Evolutionary conservation across 306 rosid species (phyloP), one percentile per base, ranked within the genome.

Genomic region (Lathyrus sativus): DNA sequence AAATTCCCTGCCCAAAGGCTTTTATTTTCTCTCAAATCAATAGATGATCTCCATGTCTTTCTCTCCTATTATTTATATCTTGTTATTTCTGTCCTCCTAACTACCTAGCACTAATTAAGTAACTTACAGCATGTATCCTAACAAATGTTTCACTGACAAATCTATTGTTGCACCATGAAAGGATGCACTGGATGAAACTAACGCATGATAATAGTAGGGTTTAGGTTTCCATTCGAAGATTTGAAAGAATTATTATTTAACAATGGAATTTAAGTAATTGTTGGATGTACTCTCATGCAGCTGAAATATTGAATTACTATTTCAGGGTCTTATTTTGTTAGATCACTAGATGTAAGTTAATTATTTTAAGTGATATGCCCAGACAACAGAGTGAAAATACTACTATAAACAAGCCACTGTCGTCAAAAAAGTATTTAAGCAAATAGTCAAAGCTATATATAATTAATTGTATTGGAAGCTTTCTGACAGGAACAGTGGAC

Each of bases 151-250:
- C 4, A 7, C 56, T 46, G 45, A 42, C 31, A 39, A 63, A 44
- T 61, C 35, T 55, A 48, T 60, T 62, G 51, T 63, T 58, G 67
- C 59, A 48, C 5, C 63, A 63, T 68, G 44, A 28, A 63, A 29
- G 58, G 50, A 74, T 38, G 51, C 46, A 56, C 24, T 56, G 7
- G 62, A 56, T 76, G 37, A 35, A 56, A 62, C 13, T 55, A 62
- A 56, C 19, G 8, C 6, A 6, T 26, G 29, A 63, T 69, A 48
- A 63, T 69, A 48, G 46, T 44, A 4, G 49, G 50, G 49, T 45
- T 68, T 26, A 64, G 17, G 76, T 45, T 79, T 74, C 48, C 22
- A 9, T 65, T 49, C 53, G 13, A 69, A 56, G 62, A 33, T 49
- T 24, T 37, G n/a, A 54, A 11, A 24, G 31, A 12, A 61, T 17